Percentiles rank a stretch among this genome's conserved stretches.
phyloP scores from a whole-genome alignment of 2,329 filamentous ascomycete species.

The Botrytis porri region DNA sequence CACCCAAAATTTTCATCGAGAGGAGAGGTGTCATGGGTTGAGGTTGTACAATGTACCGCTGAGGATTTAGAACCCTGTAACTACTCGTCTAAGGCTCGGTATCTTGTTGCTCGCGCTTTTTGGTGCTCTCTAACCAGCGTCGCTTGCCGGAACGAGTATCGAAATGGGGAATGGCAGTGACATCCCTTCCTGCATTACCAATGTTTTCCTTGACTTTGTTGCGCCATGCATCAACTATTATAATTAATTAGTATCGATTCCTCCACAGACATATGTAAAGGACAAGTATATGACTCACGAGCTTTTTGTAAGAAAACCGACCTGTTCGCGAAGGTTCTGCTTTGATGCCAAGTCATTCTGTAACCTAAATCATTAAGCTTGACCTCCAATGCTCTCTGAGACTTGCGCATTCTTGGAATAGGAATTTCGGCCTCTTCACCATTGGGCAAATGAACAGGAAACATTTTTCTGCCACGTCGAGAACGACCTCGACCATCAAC shows the following conservation, averaged over 20 bases:
- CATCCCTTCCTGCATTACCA: constrained; percentile 73
- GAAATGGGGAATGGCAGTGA: constrained; percentile 73
- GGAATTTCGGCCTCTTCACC: constrained; percentile 70
- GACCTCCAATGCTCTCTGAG: constrained; percentile 76
- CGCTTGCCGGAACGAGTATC: constrained; percentile 87
- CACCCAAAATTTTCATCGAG: background rate
- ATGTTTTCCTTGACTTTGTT: constrained; percentile 86
- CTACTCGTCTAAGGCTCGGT: constrained; percentile 12
- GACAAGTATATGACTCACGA: constrained; percentile 56
- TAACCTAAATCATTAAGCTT: constrained; percentile 90
- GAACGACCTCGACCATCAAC: constrained; percentile 36
- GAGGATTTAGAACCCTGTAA: background rate
- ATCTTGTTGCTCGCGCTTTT: constrained; percentile 39
- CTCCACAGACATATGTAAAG: background rate
- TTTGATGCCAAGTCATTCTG: constrained; percentile 95
- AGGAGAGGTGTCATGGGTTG: background rate
- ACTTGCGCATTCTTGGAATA: constrained; percentile 70
- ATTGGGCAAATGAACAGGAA: constrained; percentile 64
- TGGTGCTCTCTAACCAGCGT: constrained; percentile 59
- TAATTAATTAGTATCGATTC: constrained; percentile 18
- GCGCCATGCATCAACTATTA: constrained; percentile 86
- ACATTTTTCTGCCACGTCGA: constrained; percentile 49
- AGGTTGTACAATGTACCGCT: background rate
- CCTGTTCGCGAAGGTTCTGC: constrained; percentile 81
- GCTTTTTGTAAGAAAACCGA: constrained; percentile 88